Evolutionary conservation across 768 basidiomycete genomes (phyloP), one percentile per base, ranked within the genome.

Genomic region (Mycena filopes): DNA sequence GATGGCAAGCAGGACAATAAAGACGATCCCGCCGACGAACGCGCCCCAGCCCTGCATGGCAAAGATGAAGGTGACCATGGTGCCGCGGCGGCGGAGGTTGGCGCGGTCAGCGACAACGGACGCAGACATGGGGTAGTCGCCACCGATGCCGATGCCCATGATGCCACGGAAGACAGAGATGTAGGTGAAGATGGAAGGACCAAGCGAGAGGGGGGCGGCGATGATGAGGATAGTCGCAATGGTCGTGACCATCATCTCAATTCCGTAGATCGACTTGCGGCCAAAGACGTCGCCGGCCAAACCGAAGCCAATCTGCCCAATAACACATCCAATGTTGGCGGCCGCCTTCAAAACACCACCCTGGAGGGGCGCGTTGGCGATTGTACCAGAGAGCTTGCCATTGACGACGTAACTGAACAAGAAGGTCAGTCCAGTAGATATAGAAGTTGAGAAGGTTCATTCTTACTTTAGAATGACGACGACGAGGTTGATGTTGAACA

Each of bases 21-120:
- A 65, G 51, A 65, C 31, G 51, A 65, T 41, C 3, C 64, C 64
- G 29, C 64, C 64, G 29, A 65, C 29, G 38, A 65, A 23, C 5
- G 64, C 28, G n/a, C 64, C 64, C 64, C 64, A 65, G 23, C 64
- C 64, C 50, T 65, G 64, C 64, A 65, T 65, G 31, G 64, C 50
- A 25, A 65, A 65, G 46, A 65, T 65, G 45, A 65, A 65, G 21
- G 64, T 65, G 64, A 65, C 64, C 64, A 65, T 65, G 40, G 64
- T 65, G 25, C 64, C 64, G 40, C 64, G 64, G n/a, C 64, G 64
- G 16, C 64, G 64, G 28, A 65, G 56, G 64, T 65, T 65, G 51
- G 64, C 64, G 43, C 64, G 64, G 64, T 65, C 64, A 3, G 64
- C 64, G 21, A 65, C 64, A 38, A 65, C 64, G 45, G 64, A 65